Conservation (phyloP, 2,329 filamentous ascomycete species). For the Pseudopithomyces chartarum region DNA sequence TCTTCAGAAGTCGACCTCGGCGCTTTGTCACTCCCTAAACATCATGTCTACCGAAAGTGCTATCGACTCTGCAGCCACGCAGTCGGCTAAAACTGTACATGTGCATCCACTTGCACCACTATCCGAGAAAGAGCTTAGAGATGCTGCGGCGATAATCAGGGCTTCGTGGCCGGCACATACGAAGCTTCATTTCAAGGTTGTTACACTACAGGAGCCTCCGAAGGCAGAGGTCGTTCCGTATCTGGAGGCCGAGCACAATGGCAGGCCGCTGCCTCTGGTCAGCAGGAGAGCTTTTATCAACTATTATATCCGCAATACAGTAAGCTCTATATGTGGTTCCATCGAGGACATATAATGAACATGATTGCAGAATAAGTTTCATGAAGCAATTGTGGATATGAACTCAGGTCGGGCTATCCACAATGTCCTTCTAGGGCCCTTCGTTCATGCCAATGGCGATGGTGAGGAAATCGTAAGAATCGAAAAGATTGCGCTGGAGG, state of each 20-base stretch:
- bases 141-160: conserved; percentile 56
- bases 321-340: conserved; percentile 37
- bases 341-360: not conserved
- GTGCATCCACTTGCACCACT: conserved; percentile 66
- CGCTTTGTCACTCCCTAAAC: not conserved
- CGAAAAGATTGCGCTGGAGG: conserved; percentile 60
- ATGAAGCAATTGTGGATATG: conserved; percentile 64
- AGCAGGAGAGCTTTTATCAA: conserved; percentile 61
- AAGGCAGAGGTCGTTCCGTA: conserved; percentile 66
- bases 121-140: conserved; percentile 61
- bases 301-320: conserved; percentile 66
- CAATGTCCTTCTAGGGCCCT: conserved; percentile 63
- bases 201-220: conserved; percentile 68
- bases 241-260: conserved; percentile 64
- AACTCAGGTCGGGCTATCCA: conserved; percentile 56
- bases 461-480: conserved; percentile 64
- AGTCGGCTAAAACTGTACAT: conserved; percentile 25
- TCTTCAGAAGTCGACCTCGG: not conserved
- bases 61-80: conserved; percentile 26
- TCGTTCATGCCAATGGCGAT: conserved; percentile 63
- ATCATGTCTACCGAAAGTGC: conserved; percentile 36
- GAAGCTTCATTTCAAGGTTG: conserved; percentile 67
- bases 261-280: conserved; percentile 56
- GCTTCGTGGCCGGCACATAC: conserved; percentile 60
- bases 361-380: conserved; percentile 60